Percentiles rank a stretch among this genome's conserved stretches.
Conservation (phyloP, 2,329 filamentous ascomycete species). For the Botrytis byssoidea region DNA sequence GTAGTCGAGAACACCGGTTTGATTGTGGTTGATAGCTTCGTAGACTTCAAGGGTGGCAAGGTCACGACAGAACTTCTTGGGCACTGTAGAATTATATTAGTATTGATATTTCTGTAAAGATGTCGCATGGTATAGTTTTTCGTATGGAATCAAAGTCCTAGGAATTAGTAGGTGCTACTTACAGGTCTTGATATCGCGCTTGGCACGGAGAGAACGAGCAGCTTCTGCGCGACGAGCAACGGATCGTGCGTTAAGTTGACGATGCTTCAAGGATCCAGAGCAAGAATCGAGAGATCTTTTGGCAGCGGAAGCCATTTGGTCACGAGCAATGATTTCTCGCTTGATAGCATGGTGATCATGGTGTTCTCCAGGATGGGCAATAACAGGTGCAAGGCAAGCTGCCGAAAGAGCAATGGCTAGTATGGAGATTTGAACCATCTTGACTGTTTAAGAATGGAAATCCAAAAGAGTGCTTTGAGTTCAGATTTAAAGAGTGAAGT, state of each 20-base stretch:
- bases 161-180: background rate
- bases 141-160: background rate
- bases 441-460: background rate
- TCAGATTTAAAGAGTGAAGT: background rate
- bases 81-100: background rate
- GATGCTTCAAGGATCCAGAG: constrained; percentile 39
- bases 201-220: constrained; percentile 30
- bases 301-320: constrained; percentile 15
- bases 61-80: constrained; percentile 21
- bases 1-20: constrained; percentile 17
- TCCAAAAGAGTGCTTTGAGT: background rate
- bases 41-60: constrained; percentile 19
- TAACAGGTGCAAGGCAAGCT: background rate
- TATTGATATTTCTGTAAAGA: background rate
- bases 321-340: constrained; percentile 18
- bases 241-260: constrained; percentile 39
- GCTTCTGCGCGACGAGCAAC: constrained; percentile 38
- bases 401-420: background rate
- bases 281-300: constrained; percentile 38
- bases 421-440: constrained; percentile 18
- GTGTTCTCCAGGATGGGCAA: constrained; percentile 20
- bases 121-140: background rate
- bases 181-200: constrained; percentile 12
- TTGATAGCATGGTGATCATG: constrained; percentile 19
- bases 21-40: constrained; percentile 23